phyloP scores from a whole-genome alignment of 192 early-diverging fungal genomes.

The Geranomyces variabilis region DNA sequence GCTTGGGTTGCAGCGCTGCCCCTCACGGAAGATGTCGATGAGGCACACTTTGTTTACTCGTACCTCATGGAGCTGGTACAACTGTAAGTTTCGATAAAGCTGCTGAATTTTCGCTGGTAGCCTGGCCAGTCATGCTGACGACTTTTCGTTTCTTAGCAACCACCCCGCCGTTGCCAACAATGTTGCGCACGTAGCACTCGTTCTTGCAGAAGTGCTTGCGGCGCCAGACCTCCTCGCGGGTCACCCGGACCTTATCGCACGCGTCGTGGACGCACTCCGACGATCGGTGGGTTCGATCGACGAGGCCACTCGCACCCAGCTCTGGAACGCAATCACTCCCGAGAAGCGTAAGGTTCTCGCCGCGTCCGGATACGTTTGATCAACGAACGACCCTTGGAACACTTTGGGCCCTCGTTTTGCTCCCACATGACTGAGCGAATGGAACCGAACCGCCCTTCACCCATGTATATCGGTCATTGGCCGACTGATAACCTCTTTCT shows the following conservation, averaged over 20 bases:
- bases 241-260: not conserved
- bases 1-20: slow-evolving; percentile 82
- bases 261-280: slow-evolving; percentile 12
- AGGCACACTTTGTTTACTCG: slow-evolving; percentile 77
- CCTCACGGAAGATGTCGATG: slow-evolving; percentile 85
- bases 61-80: slow-evolving; percentile 38
- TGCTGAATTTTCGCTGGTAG: not conserved
- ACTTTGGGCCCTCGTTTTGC: too few species aligned
- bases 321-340: slow-evolving; percentile 23
- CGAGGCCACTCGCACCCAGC: not conserved
- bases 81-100: slow-evolving; percentile 6
- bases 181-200: slow-evolving; percentile 61
- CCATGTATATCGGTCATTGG: too few species aligned
- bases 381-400: too few species aligned
- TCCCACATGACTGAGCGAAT: too few species aligned
- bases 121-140: not conserved
- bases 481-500: too few species aligned
- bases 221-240: slow-evolving; percentile 9
- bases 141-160: slow-evolving; percentile 53
- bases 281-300: not conserved
- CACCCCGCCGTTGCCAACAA: slow-evolving; percentile 62
- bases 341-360: slow-evolving; percentile 20
- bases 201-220: slow-evolving; percentile 67
- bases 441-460: too few species aligned
- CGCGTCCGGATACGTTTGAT: slow-evolving; percentile 16